Percentiles rank a stretch among this genome's conserved stretches.
Evolutionary conservation across 805 yeast genomes (phyloP).

Genomic region (Kazachstania bromeliacearum): DNA sequence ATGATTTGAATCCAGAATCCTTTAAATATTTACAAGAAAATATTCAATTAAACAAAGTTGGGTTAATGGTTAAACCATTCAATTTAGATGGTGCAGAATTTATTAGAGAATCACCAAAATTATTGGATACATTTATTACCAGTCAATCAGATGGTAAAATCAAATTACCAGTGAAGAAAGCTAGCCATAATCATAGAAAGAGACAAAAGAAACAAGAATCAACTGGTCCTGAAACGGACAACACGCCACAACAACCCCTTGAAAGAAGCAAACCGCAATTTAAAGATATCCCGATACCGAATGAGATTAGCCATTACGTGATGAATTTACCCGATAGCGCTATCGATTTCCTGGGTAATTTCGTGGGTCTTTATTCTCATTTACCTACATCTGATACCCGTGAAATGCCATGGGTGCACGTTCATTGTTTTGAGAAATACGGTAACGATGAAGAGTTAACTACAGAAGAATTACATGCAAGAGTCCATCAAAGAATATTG

Average conservation of each 20-base stretch:
- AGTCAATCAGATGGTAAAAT: conserved; percentile 30
- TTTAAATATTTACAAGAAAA: conserved; percentile 61
- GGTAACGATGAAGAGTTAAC: conserved; percentile 68
- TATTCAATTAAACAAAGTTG: conserved; percentile 53
- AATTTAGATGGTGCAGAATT: conserved; percentile 80
- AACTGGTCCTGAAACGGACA: conserved; percentile 12
- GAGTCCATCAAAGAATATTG: conserved; percentile 50
- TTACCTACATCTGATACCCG: conserved; percentile 32
- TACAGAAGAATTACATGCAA: conserved; percentile 52
- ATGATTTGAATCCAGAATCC: conserved; percentile 87
- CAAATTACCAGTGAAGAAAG: conserved; percentile 25
- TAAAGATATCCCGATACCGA: conserved; percentile 27
- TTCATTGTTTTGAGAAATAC: conserved; percentile 88
- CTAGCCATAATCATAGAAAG: conserved; percentile 25
- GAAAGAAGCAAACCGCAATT: conserved; percentile 38
- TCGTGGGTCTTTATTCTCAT: conserved; percentile 56
- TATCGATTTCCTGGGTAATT: conserved; percentile 68
- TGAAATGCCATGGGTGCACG: conserved; percentile 67
- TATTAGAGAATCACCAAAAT: conserved; percentile 49
- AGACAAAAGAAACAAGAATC: conserved; percentile 28
- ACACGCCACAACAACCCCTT: conserved; percentile 9
- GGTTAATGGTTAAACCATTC: conserved; percentile 46
- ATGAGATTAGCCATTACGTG: conserved; percentile 52
- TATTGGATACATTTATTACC: conserved; percentile 40
- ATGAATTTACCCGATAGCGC: conserved; percentile 97